Evolutionary conservation across 2,329 filamentous ascomycete genomes (phyloP).

Genomic region (Ascochyta clinopodiicola): DNA sequence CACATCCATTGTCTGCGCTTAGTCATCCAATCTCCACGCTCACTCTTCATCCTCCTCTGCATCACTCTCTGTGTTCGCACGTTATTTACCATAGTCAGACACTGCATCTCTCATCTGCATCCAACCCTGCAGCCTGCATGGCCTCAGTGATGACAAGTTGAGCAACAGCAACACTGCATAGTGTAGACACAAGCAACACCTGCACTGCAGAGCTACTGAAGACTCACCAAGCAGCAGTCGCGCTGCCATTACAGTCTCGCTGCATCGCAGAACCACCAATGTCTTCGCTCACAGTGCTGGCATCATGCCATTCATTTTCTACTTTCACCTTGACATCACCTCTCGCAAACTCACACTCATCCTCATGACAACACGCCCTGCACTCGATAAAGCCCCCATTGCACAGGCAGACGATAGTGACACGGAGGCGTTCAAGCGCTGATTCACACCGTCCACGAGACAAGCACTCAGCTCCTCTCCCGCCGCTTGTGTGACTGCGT

Average conservation of each 20-base stretch:
- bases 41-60: too few species aligned
- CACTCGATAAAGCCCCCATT: neutral
- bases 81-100: too few species aligned
- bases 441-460: constrained; percentile 2
- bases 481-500: constrained; percentile 1
- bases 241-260: too few species aligned
- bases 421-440: neutral
- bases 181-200: too few species aligned
- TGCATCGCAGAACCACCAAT: too few species aligned
- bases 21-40: too few species aligned
- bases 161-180: too few species aligned
- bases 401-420: constrained; percentile 3
- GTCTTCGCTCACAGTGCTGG: too few species aligned
- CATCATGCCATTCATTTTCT: neutral
- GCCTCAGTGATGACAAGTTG: too few species aligned
- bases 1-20: neutral
- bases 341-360: neutral
- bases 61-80: too few species aligned
- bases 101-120: neutral
- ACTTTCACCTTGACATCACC: neutral
- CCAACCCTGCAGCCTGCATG: neutral
- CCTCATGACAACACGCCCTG: neutral
- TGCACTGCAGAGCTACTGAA: too few species aligned
- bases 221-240: too few species aligned
- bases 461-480: constrained; percentile 1